Percentiles rank a stretch among this genome's conserved stretches.
phyloP scores from a whole-genome alignment of 2,329 filamentous ascomycete species.

The Biscogniauxia marginata region DNA sequence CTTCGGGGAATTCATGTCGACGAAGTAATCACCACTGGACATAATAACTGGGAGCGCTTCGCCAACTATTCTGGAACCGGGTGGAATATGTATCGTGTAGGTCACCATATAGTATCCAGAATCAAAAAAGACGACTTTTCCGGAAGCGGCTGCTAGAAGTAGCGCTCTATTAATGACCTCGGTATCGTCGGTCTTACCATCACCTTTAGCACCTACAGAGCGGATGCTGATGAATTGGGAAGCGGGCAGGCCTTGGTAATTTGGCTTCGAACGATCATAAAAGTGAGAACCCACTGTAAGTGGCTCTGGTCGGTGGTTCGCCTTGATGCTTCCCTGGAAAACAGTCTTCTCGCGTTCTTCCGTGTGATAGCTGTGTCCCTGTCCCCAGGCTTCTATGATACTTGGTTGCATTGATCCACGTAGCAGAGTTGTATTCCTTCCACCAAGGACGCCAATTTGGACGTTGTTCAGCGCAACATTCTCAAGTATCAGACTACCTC shows the following conservation, averaged over 20 bases:
- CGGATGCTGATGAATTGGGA: slow-evolving; percentile 68
- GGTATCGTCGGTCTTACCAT: slow-evolving; percentile 75
- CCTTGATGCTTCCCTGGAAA: slow-evolving; percentile 47
- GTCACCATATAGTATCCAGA: slow-evolving; percentile 61
- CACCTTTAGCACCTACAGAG: slow-evolving; percentile 65
- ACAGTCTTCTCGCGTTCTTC: slow-evolving; percentile 34
- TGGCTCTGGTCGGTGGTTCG: slow-evolving; percentile 53
- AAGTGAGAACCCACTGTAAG: slow-evolving; percentile 49
- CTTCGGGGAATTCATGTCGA: slow-evolving; percentile 49
- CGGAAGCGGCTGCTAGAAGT: slow-evolving; percentile 48
- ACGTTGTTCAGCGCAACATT: slow-evolving; percentile 45
- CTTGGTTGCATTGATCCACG: slow-evolving; percentile 47
- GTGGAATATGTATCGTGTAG: slow-evolving; percentile 50
- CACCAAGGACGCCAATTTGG: slow-evolving; percentile 41
- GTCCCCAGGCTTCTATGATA: slow-evolving; percentile 55
- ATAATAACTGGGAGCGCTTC: slow-evolving; percentile 56
- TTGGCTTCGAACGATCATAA: slow-evolving; percentile 74
- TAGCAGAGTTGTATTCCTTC: slow-evolving; percentile 51
- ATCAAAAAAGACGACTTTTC: slow-evolving; percentile 59
- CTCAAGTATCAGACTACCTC: slow-evolving; percentile 45
- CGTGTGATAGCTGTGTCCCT: slow-evolving; percentile 62
- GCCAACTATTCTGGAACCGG: slow-evolving; percentile 56
- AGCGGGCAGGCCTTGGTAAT: slow-evolving; percentile 62
- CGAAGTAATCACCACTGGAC: slow-evolving; percentile 49
- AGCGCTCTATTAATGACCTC: slow-evolving; percentile 65